A percentile compares a stretch with the other conserved stretches of the same genome.
Evolutionary conservation across 164 flowering plant genomes (phyloP).

Genomic region (Vitis rupestris): DNA sequence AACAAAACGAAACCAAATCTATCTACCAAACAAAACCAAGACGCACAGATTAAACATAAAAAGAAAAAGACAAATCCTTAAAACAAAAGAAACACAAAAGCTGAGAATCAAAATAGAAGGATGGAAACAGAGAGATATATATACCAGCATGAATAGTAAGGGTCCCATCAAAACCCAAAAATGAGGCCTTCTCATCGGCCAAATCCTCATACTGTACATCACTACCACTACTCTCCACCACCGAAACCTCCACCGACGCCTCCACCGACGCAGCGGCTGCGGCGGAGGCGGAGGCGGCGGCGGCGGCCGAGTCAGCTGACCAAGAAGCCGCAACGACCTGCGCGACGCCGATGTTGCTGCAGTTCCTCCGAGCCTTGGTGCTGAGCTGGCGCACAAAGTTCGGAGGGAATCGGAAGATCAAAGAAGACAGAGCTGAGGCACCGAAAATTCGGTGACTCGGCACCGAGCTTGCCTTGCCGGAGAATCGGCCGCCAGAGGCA

Average conservation of each 20-base stretch:
- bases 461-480: slow-evolving; percentile 11
- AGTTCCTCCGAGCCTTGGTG: slow-evolving; percentile 84
- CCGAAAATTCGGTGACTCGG: slow-evolving; percentile 6
- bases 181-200: slow-evolving; percentile 38
- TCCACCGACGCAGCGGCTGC: slow-evolving; percentile 26
- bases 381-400: slow-evolving; percentile 92
- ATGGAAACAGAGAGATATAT: neutral
- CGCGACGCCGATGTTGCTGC: slow-evolving; percentile 97
- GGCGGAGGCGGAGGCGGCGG: neutral
- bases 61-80: too few relatives aligned
- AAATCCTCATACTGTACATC: slow-evolving; percentile 42
- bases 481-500: slow-evolving; percentile 9
- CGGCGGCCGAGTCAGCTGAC: slow-evolving; percentile 42
- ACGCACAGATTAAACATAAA: too few relatives aligned
- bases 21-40: neutral
- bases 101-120: neutral
- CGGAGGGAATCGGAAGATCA: slow-evolving; percentile 80
- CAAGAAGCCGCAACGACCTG: slow-evolving; percentile 92
- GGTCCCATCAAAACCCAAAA: slow-evolving; percentile 76
- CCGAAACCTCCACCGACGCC: slow-evolving; percentile 30
- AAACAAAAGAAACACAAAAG: neutral
- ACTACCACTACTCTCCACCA: slow-evolving; percentile 21
- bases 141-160: slow-evolving; percentile 93
- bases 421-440: slow-evolving; percentile 45
- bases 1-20: neutral